Conservation (phyloP, 2,329 filamentous ascomycete species). For the Diaporthe citri region DNA sequence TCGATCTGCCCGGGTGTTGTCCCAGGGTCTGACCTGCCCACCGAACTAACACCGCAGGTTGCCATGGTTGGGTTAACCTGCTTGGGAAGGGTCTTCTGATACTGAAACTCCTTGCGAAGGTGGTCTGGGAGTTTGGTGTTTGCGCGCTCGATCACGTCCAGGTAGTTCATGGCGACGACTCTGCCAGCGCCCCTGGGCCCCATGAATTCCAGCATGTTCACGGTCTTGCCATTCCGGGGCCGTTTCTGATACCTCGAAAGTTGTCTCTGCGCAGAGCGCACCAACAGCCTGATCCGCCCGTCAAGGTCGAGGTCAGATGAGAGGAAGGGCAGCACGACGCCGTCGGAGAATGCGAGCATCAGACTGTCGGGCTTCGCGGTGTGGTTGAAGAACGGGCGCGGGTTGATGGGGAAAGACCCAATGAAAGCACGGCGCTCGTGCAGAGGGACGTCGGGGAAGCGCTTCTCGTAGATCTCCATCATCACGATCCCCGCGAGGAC, state of each 20-base stretch:
- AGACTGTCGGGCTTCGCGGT: slow-evolving; percentile 25
- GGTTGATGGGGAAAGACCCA: slow-evolving; percentile 38
- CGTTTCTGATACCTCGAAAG: slow-evolving; percentile 38
- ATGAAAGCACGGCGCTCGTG: slow-evolving; percentile 31
- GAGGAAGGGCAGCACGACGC: slow-evolving; percentile 34
- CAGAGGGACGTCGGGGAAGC: slow-evolving; percentile 26
- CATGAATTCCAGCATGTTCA: slow-evolving; percentile 29
- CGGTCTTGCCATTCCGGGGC: not conserved
- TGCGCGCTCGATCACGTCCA: slow-evolving; percentile 35
- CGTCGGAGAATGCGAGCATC: slow-evolving; percentile 39
- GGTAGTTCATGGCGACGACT: slow-evolving; percentile 34
- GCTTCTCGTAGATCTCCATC: slow-evolving; percentile 45
- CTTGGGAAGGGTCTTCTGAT: slow-evolving; percentile 30
- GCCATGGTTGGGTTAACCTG: slow-evolving; percentile 35
- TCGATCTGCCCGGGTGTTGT: slow-evolving; percentile 28
- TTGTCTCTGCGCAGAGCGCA: slow-evolving; percentile 37
- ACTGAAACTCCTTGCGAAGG: slow-evolving; percentile 18
- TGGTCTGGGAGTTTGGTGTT: slow-evolving; percentile 28
- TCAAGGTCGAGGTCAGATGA: slow-evolving; percentile 32
- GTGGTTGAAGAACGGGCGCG: slow-evolving; percentile 36
- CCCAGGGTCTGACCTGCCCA: slow-evolving; percentile 28
- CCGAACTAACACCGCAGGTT: slow-evolving; percentile 38
- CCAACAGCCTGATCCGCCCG: slow-evolving; percentile 35
- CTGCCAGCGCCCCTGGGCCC: slow-evolving; percentile 29
- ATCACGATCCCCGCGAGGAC: slow-evolving; percentile 44